phyloP scores from a whole-genome alignment of 805 yeast species.

The Ogataea henricii region DNA sequence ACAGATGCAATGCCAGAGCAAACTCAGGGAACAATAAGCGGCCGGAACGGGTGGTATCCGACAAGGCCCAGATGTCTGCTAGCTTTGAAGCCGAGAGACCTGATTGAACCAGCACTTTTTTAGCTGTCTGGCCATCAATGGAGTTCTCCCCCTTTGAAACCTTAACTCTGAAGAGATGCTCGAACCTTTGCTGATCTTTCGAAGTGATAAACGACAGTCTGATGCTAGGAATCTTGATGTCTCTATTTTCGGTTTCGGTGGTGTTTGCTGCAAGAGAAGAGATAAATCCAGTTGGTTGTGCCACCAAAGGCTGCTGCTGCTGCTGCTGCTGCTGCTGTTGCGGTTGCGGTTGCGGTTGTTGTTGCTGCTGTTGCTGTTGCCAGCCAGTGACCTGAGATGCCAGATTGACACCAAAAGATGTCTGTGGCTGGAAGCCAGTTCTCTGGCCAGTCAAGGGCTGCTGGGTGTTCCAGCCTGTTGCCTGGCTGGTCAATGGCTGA shows the following conservation, averaged over 20 bases:
- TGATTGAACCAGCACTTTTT: conserved; percentile 77
- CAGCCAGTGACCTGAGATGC: conserved; percentile 48
- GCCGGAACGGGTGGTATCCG: conserved; percentile 90
- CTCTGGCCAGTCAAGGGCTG: conserved; percentile 39
- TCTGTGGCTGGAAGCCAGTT: conserved; percentile 43
- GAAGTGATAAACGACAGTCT: conserved; percentile 84
- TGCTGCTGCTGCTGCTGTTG: conserved; percentile 21
- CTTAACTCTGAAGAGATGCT: conserved; percentile 76
- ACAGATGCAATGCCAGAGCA: conserved; percentile 86
- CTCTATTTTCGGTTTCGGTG: conserved; percentile 47
- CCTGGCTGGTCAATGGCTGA: conserved; percentile 34
- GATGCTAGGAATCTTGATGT: conserved; percentile 68
- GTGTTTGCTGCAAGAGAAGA: conserved; percentile 27
- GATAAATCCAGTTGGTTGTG: conserved; percentile 51
- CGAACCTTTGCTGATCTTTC: conserved; percentile 84
- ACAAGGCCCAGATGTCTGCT: conserved; percentile 85
- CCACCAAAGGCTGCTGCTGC: conserved; percentile 30
- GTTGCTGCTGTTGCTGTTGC: conserved; percentile 27
- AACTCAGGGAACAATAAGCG: conserved; percentile 89
- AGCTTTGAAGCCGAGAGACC: conserved; percentile 72
- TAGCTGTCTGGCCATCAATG: conserved; percentile 71
- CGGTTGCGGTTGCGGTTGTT: conserved; percentile 19
- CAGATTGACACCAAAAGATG: conserved; percentile 37
- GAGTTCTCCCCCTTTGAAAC: conserved; percentile 72
- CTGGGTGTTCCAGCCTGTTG: conserved; percentile 38